Evolutionary conservation across 2,329 filamentous ascomycete species (phyloP), one percentile per base, ranked within the genome.

Genomic region (Phoma sp.): DNA sequence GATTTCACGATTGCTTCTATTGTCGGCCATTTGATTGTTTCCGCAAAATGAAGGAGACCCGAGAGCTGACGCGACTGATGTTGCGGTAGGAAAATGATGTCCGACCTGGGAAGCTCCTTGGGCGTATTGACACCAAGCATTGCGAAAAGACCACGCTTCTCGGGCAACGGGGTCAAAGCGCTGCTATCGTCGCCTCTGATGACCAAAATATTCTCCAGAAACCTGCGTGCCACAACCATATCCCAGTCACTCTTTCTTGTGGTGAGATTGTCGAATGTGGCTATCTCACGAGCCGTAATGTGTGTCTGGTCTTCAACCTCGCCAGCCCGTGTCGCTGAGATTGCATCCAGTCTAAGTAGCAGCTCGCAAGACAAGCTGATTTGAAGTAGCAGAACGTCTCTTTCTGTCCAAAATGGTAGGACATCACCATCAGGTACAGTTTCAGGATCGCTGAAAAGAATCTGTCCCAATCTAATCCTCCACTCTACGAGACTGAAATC

Each of bases 401-500:
- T 76, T 56, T 83, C 80, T 29, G 66, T 69, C 59, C 71, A 74
- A 10, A 72, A 32, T 9, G 60, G 59, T 9, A 49, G 49, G 1
- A 58, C n/a, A 2, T 66, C 55, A 50, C 69, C 42, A 51, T 73
- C 57, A 55, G 55, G 35, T 10, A 53, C 36, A 6, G 59, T 30
- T 13, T 71, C 66, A 7, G 59, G 56, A 35, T 71, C 67, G 13
- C 82, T 86, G 88, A 88, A 91, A 2, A 91, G 74, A 37, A 91
- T 80, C 72, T 90, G 88, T 6, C 89, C 89, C 1, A 91, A 78
- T 10, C 87, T 81, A 53, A 91, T 88, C 33, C 89, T 82, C 88
- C 88, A 91, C 68, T 91, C 88, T 6, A 91, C 86, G 29, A 86
- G 81, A 18, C 87, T 88, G 60, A 91, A 89, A 71, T 91, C 88